Evolutionary conservation across 805 yeast genomes (phyloP), one percentile per base, ranked within the genome.

Genomic region (Cephaloascus albidus): DNA sequence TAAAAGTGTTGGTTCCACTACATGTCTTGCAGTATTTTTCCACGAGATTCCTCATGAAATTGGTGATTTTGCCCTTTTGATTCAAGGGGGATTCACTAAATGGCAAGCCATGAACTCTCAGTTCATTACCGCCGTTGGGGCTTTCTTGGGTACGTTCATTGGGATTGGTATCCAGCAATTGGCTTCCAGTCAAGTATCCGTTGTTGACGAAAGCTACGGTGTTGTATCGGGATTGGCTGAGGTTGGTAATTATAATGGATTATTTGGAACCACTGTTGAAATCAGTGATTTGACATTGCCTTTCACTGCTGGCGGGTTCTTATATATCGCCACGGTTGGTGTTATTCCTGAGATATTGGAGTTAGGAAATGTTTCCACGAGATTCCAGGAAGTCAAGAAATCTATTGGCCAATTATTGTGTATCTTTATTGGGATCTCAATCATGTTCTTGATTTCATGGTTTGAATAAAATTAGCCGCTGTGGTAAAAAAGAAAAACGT

Each of bases 21-120:
- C 89, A 0, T 74, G 83, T 18, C 58, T 82, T 30, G 85, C 89
- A 1, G 80, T 83, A 20, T 70, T 82, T 44, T 72, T 80, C 57
- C 93, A 84, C 54, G 93, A 84, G 54, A 73, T 83, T 37, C 93
- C 93, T 4, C 93, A 84, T 53, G 87, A 82, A 52, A 72, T 84
- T 44, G 89, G 90, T 36, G 93, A 84, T 52, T 84, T 79, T 58
- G 89, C 88, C 0, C 61, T 84, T 19, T 61, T 84, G 43, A 71
- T 80, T 44, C 77, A 78, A 49, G 80, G 81, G 18, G 90, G 90
- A 0, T 73, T 78, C 46, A 65, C 84, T 17, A 77, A 77, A 56
- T 58, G 74, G 56, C 76, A 76, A 45, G 87, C 86, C 2, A 67
- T 81, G 69, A 68, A 67, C 39, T 76, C 85, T 0, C 89, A 83